Base-by-base conservation (phyloP, 331 rosid species). In the Erythrophleum ivorense region DNA sequence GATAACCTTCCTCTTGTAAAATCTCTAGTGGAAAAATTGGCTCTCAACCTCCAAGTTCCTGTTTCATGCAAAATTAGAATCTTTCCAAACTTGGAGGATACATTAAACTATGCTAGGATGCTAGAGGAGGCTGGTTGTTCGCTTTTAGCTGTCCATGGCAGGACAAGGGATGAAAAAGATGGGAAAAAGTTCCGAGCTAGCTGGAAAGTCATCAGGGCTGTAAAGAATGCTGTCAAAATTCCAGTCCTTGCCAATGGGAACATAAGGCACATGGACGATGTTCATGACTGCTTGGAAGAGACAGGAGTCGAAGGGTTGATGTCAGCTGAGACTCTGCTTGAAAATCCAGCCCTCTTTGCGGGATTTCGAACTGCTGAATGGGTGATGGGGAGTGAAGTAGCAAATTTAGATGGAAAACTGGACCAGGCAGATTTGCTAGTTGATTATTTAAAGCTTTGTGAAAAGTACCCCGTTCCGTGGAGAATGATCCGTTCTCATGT, bases 121-220 rank as follows among this genome's bases (percentile, higher is more conserved):
- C 91, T 96, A 50, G 97, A 93, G 81, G 97, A 93, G 80, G 98
- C 97, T 14, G 97, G 99, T 24, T 96, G 98, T 82, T 92, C 90
- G n/a, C 97, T 96, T 77, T 85, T 91, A 68, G 98, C 97, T 7
- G 94, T 96, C 38, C 99, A 96, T 63, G 98, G 99, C 68, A 79
- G 90, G 63, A 96, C 98, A 33, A 89, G 99, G 83, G 97, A 92
- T 19, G 97, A 93, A 83, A 96, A 96, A 69, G 98, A 92, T 58
- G 97, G 97, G 68, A 94, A 85, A 84, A 93, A 93, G 84, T 85
- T 93, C 75, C 90, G 94, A 62, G 99, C 99, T 9, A 90, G 93
- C 82, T 96, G 98, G 98, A 81, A 90, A 14, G 90, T 94, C 78
- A 96, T 96, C 72, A 88, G 45, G 87, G 97, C 98, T 1, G 97